Conservation (phyloP, 2,329 filamentous ascomycete species). For the Trichoderma aggressivum region DNA sequence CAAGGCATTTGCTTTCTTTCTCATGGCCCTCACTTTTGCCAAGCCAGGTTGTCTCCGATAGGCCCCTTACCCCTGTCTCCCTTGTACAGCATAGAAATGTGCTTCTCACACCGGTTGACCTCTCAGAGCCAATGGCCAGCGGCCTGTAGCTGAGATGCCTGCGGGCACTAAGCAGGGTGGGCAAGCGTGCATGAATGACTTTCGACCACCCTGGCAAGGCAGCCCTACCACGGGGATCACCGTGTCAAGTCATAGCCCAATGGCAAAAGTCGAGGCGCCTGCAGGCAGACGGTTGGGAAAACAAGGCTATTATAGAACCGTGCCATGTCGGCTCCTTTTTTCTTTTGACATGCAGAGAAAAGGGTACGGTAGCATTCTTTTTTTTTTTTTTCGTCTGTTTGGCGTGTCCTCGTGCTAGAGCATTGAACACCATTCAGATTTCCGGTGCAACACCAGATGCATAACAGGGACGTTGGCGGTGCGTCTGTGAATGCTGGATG, state of each 20-base stretch:
- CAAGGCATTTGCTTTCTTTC: not conserved
- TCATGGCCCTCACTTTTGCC: not conserved
- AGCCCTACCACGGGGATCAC: constrained; percentile 13
- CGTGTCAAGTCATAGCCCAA: not conserved
- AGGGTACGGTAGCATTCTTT: not conserved
- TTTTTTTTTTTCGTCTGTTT: not conserved
- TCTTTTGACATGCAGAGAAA: not conserved
- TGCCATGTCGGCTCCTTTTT: not conserved
- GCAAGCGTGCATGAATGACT: not conserved
- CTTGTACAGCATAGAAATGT: constrained; percentile 7
- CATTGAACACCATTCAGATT: not conserved
- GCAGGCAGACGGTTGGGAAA: not conserved
- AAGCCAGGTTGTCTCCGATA: constrained; percentile 14
- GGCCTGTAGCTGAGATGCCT: not conserved
- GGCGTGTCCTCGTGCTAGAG: not conserved
- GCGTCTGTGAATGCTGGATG: not conserved
- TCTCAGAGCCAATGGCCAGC: constrained; percentile 2
- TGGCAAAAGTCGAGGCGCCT: not conserved
- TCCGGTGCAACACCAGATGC: not conserved
- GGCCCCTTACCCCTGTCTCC: not conserved
- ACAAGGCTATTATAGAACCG: constrained; percentile 2
- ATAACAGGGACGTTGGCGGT: not conserved
- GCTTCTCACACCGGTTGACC: constrained; percentile 10
- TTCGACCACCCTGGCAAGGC: constrained; percentile 2
- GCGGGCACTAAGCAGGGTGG: not conserved